Evolutionary conservation across 2,329 filamentous ascomycete genomes (phyloP).

Genomic region (Sporothrix curviconia): DNA sequence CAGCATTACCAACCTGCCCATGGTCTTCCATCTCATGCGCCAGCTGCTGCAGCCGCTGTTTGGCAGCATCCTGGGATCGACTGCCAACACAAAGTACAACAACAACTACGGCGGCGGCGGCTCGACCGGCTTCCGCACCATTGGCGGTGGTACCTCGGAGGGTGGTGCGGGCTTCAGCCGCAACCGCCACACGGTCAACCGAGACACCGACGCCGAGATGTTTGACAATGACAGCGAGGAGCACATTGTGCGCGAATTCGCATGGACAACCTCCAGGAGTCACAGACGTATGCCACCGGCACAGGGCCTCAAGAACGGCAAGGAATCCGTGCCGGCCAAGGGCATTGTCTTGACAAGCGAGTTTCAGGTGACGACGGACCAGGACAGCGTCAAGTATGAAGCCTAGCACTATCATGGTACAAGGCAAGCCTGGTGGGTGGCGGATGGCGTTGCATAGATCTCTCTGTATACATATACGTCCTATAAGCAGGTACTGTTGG

Average conservation of each 20-base stretch:
- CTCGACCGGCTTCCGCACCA: constrained; percentile 32
- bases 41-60: constrained; percentile 32
- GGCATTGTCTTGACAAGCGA: constrained; percentile 38
- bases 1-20: constrained; percentile 33
- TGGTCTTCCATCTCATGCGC: constrained; percentile 37
- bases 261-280: constrained; percentile 30
- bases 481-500: no score
- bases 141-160: constrained; percentile 31
- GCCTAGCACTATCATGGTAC: no score
- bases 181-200: constrained; percentile 29
- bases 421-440: no score
- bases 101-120: no score
- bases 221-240: constrained; percentile 33
- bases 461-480: no score
- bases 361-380: constrained; percentile 27
- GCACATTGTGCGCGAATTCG: constrained; percentile 38
- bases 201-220: constrained; percentile 25
- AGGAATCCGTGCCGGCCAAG: constrained; percentile 12
- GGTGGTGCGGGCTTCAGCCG: constrained; percentile 29
- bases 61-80: constrained; percentile 31
- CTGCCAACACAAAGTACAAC: constrained; percentile 33
- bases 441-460: no score
- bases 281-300: background rate
- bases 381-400: background rate
- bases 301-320: background rate